These are phyloP conservation scores for Scutellaria barbata DNA, from an alignment of 257 asterid species.

Conservation along the genomic window DNA sequence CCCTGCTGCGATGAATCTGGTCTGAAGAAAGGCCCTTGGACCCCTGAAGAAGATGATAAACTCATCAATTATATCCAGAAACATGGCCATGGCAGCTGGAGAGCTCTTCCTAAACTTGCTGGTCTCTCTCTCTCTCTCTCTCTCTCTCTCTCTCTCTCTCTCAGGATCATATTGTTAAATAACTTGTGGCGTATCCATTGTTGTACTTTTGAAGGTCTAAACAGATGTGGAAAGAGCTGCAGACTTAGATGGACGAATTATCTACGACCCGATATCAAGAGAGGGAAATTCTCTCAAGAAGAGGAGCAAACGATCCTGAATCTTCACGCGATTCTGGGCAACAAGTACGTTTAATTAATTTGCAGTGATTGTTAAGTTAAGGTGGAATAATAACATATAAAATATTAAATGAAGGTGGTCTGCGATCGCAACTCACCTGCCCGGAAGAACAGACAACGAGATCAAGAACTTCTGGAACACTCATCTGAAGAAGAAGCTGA, in stretches of 20 bases:
- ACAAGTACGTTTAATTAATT: conserved; percentile 44
- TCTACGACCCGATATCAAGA: conserved; percentile 71
- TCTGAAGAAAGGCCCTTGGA: conserved; percentile 88
- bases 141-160: conserved; percentile 2
- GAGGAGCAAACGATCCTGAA: conserved; percentile 75
- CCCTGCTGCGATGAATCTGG: conserved; percentile 79
- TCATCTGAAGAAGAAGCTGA: conserved; percentile 70
- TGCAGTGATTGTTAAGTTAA: too few relatives aligned
- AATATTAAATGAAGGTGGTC: conserved; percentile 61
- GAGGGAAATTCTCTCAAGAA: conserved; percentile 75
- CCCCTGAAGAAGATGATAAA: conserved; percentile 81
- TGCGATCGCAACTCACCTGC: conserved; percentile 70
- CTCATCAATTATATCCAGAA: conserved; percentile 64
- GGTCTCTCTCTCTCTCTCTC: conserved; percentile 39
- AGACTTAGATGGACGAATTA: conserved; percentile 83
- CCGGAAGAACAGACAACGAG: conserved; percentile 80
- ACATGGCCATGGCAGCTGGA: conserved; percentile 90
- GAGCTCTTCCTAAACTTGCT: conserved; percentile 92
- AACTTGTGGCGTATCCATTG: not conserved
- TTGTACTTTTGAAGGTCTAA: conserved; percentile 49
- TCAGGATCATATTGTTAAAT: not conserved
- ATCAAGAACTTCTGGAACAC: conserved; percentile 89
- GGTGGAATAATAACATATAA: too few relatives aligned
- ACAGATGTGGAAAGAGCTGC: conserved; percentile 83
- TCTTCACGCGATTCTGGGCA: conserved; percentile 77